Percentiles rank a stretch among this genome's conserved stretches.
phyloP scores from a whole-genome alignment of 139 green algal genomes.

The Choricystis sp. region DNA sequence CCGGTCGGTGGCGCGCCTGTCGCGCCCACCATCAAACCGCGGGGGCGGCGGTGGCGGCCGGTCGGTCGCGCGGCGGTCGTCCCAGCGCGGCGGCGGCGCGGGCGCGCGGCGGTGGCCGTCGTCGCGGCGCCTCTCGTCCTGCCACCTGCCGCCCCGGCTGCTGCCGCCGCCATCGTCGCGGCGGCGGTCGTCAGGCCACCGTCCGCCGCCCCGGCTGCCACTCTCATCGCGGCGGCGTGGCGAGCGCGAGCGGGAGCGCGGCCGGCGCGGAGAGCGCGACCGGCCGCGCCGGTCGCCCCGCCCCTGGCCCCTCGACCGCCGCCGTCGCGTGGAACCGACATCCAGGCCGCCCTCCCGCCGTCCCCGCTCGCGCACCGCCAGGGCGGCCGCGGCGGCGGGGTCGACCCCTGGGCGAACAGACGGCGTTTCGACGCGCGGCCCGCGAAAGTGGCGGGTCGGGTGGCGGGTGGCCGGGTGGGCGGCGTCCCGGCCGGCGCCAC shows the following conservation, averaged over 20 bases:
- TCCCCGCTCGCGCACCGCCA: slow-evolving; percentile 16
- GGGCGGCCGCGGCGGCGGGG: slow-evolving; percentile 2
- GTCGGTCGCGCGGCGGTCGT: slow-evolving; percentile 23
- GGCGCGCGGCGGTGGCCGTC: slow-evolving; percentile 19
- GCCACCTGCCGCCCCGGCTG: slow-evolving; percentile 3
- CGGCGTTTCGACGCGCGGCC: slow-evolving; percentile 57
- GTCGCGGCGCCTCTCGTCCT: slow-evolving; percentile 6
- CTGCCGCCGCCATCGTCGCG: neutral
- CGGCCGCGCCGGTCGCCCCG: neutral
- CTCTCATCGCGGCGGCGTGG: neutral
- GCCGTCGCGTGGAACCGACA: slow-evolving; percentile 1
- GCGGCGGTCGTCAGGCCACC: slow-evolving; percentile 1
- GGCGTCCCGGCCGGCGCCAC: neutral
- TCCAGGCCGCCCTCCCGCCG: slow-evolving; percentile 14
- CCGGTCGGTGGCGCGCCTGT: slow-evolving; percentile 2
- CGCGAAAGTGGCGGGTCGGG: slow-evolving; percentile 37
- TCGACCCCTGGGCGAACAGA: slow-evolving; percentile 49
- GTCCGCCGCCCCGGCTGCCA: neutral
- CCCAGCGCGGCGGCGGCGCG: slow-evolving; percentile 31
- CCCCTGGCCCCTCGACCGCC: neutral
- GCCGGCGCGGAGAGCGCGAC: neutral
- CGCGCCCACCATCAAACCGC: slow-evolving; percentile 3
- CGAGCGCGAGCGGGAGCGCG: neutral
- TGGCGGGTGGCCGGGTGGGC: neutral
- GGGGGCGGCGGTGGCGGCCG: slow-evolving; percentile 40